These are phyloP conservation scores for Aspergillus sergii DNA, from an alignment of 2,329 filamentous ascomycete species.

Conservation along the genomic window DNA sequence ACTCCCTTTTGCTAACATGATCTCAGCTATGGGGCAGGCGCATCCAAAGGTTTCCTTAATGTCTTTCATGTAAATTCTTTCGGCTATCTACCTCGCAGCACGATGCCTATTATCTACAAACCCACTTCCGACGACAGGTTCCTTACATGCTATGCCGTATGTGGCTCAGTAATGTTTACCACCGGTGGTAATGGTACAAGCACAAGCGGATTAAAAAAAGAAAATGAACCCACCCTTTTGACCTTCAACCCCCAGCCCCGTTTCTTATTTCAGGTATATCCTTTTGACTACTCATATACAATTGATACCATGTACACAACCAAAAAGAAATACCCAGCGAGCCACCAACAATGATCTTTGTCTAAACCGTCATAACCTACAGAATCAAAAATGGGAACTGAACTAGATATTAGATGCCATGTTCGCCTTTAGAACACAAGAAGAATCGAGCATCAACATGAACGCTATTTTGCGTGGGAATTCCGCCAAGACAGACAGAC, in stretches of 20 bases:
- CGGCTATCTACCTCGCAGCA: not conserved
- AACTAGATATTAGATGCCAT: not conserved
- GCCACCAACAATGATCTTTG: not conserved
- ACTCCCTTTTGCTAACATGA: not conserved
- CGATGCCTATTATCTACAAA: not conserved
- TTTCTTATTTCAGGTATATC: not conserved
- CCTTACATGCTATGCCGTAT: not conserved
- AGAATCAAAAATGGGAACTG: not conserved
- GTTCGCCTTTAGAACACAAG: not conserved
- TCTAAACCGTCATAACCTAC: not conserved
- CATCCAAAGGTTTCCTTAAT: not conserved
- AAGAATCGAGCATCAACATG: not conserved
- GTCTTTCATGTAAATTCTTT: not conserved
- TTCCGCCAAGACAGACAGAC: slow-evolving; percentile 5
- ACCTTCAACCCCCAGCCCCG: not conserved
- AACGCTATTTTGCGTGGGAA: slow-evolving; percentile 1
- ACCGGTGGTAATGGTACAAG: not conserved
- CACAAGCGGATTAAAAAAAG: not conserved
- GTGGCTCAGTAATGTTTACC: not conserved
- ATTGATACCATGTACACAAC: not conserved
- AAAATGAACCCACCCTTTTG: not conserved
- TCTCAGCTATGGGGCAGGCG: not conserved
- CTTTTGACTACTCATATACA: not conserved
- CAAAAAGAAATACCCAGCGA: not conserved
- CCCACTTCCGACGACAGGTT: not conserved